These are phyloP conservation scores for Candida mesenterica DNA, from an alignment of 1,139 yeast genomes.

Conservation along the genomic window DNA sequence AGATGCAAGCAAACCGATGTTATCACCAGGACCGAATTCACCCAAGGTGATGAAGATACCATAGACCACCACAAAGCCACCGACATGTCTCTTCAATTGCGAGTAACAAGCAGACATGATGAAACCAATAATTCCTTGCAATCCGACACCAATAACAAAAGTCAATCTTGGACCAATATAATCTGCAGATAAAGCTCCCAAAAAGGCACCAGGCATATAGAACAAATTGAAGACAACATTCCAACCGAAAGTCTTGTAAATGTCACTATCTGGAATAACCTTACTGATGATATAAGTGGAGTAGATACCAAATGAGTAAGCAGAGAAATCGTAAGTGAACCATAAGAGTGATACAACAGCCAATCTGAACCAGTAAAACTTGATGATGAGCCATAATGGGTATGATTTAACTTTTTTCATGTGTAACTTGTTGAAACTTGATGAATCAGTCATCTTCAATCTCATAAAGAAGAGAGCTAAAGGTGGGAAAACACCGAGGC, in stretches of 20 bases:
- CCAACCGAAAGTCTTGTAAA: conserved; percentile 88
- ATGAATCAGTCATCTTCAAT: conserved; percentile 69
- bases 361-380: conserved; percentile 84
- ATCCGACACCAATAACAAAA: conserved; percentile 62
- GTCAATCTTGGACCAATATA: conserved; percentile 89
- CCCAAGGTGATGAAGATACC: conserved; percentile 87
- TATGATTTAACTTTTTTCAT: conserved; percentile 58
- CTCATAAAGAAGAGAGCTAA: conserved; percentile 73
- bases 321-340: conserved; percentile 88
- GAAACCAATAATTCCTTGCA: conserved; percentile 79
- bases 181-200: conserved; percentile 81
- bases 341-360: conserved; percentile 71
- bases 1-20: conserved; percentile 82
- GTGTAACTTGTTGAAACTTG: conserved; percentile 65
- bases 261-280: conserved; percentile 59
- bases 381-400: conserved; percentile 69
- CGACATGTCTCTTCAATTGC: conserved; percentile 58
- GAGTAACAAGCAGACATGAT: conserved; percentile 76
- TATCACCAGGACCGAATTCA: conserved; percentile 94
- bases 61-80: conserved; percentile 77
- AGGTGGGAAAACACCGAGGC: conserved; percentile 92
- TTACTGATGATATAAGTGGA: conserved; percentile 65
- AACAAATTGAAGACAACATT: conserved; percentile 83
- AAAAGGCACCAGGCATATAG: conserved; percentile 84
- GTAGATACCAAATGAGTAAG: conserved; percentile 84